Evolutionary conservation across 345 rosid species (phyloP).

Genomic region (Geranium rotundifolium): DNA sequence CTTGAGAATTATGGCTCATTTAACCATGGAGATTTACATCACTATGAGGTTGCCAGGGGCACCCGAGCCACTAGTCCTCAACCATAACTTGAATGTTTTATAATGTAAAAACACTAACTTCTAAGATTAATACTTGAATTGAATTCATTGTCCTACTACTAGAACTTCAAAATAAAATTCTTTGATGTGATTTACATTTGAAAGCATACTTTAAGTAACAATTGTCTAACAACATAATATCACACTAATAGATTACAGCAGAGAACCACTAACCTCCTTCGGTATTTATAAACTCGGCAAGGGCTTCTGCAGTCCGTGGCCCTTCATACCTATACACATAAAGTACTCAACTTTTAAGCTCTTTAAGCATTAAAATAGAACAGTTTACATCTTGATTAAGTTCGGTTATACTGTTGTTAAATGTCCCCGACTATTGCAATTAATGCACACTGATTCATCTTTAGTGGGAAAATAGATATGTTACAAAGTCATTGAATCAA

Average conservation of each 20-base stretch:
- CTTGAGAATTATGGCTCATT: background rate
- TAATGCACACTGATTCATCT: background rate
- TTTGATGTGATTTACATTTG: background rate
- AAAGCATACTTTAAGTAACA: background rate
- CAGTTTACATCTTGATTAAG: background rate
- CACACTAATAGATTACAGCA: background rate
- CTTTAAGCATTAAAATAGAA: background rate
- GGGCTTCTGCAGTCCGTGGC: conserved; percentile 70
- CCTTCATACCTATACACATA: conserved; percentile 64
- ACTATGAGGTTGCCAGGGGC: background rate
- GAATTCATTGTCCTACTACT: background rate
- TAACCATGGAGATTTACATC: background rate
- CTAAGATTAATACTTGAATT: background rate
- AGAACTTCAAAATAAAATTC: background rate
- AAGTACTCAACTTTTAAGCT: conserved; percentile 1
- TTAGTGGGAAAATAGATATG: background rate
- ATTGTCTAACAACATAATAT: background rate
- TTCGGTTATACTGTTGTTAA: background rate
- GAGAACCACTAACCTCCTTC: conserved; percentile 64
- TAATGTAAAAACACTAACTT: no score
- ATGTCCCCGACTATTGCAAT: background rate
- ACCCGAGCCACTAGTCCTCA: background rate
- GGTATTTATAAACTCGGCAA: conserved; percentile 72
- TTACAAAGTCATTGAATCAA: background rate
- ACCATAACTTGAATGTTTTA: no score